Evolutionary conservation across 257 asterid species (phyloP).

Genomic region (Rubia yunnanensis): DNA sequence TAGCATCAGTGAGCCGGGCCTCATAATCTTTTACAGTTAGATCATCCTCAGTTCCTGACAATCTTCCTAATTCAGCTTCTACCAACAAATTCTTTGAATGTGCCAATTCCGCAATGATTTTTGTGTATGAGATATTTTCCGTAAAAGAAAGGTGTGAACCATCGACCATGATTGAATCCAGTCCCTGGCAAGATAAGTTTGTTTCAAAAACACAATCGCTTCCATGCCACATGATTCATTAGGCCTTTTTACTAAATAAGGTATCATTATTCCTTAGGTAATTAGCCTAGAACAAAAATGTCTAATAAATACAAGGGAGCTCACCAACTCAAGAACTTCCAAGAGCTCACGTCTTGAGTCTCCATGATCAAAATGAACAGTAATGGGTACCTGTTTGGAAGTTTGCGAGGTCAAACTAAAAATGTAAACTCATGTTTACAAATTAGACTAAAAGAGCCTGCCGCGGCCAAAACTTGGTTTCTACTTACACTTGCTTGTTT

Average conservation of each 20-base stretch:
- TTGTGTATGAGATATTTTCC: slow-evolving; percentile 71
- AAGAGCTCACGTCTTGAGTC: slow-evolving; percentile 73
- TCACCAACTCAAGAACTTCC: slow-evolving; percentile 77
- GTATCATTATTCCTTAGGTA: neutral
- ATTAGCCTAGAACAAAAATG: neutral
- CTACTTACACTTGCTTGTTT: slow-evolving; percentile 80
- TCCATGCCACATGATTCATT: neutral
- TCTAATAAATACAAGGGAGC: slow-evolving; percentile 18
- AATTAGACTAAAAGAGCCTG: neutral
- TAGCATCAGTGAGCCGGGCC: slow-evolving; percentile 77
- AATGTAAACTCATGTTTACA: neutral
- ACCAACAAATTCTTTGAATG: slow-evolving; percentile 56
- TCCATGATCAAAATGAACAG: slow-evolving; percentile 98
- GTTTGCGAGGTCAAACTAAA: slow-evolving; percentile 1
- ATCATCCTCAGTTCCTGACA: slow-evolving; percentile 96
- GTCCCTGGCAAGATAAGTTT: slow-evolving; percentile 46
- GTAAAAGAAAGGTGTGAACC: slow-evolving; percentile 77
- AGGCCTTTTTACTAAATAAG: neutral
- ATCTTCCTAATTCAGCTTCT: slow-evolving; percentile 98
- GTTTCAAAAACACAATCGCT: neutral
- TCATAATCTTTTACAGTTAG: slow-evolving; percentile 84
- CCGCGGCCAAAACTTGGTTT: neutral
- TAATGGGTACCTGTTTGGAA: slow-evolving; percentile 70
- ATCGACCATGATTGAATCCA: slow-evolving; percentile 92
- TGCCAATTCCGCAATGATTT: slow-evolving; percentile 53